Base-by-base conservation (phyloP, 495 filamentous ascomycete species). In the Chaetomidium leptoderma region DNA sequence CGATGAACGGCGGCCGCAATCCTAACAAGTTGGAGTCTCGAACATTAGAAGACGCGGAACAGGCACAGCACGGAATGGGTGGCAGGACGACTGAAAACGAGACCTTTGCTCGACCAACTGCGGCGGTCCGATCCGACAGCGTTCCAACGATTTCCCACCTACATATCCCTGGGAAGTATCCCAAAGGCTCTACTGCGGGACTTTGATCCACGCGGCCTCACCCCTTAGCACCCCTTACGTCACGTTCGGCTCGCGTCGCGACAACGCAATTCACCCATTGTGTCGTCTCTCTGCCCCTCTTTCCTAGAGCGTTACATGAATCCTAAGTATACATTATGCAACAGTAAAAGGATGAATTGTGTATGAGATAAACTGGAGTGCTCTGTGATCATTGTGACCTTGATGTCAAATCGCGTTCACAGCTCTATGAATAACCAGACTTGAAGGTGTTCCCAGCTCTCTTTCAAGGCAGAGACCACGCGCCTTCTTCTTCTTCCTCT, bases 111-210 rank as follows among this genome's bases (percentile, higher is more conserved):
- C 58, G 65, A 26, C 63, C 60, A n/a, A 57, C 23, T 10, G 60
- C 46, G 13, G 26, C 54, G n/a, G 40, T 36, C 4, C 62, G 66
- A 26, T 65, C 57, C 32, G 69, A 73, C 30, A 68, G 63, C 42
- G 55, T 45, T 21, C 59, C 64, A 14, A 70, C 68, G 21, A 66
- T 68, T 11, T 65, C 68, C 8, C 70, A 78, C 47, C 74, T 83
- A 9, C 81, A 83, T 51, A 70, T 85, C 2, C 82, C 82, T 9
- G 82, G 82, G 11, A 76, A 82, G 61, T 85, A 77, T 61, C 82
- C 82, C 1, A 76, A 72, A 37, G 66, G 64, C 16, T 67, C 69
- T 2, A 61, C 52, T 5, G 52, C 47, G 29, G 46, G 52, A n/a
- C 37, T 40, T 19, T 52, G 40, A 51, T 45, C 17, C 24, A 23